A percentile compares a stretch with the other conserved stretches of the same genome.
Evolutionary conservation across 2,329 filamentous ascomycete species (phyloP).

Genomic region (Chaetoscypha palmicola): DNA sequence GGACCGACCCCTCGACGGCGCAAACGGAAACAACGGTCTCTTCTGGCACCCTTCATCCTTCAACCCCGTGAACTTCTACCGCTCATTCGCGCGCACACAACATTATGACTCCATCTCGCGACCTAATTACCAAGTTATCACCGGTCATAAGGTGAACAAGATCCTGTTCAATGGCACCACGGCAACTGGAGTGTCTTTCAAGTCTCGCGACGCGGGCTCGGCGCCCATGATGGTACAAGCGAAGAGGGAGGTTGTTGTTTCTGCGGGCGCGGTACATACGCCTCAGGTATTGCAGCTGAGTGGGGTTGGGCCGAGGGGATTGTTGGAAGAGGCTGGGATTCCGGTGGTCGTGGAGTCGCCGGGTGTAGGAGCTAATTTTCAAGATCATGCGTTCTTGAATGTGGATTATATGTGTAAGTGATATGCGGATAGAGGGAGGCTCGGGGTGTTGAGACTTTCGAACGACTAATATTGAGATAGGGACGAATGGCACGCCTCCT

Average conservation of each 20-base stretch:
- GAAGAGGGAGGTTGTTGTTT: constrained; percentile 38
- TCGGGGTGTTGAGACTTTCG: no score
- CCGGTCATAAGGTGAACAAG: not conserved
- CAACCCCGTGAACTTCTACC: not conserved
- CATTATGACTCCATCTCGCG: constrained; percentile 1
- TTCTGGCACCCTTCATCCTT: not conserved
- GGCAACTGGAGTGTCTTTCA: not conserved
- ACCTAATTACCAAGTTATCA: constrained; percentile 1
- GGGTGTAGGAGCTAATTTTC: constrained; percentile 53
- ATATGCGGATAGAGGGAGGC: not conserved
- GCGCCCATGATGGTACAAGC: not conserved
- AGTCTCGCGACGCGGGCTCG: not conserved
- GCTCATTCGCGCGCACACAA: constrained; percentile 2
- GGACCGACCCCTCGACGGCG: not conserved
- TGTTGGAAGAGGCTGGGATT: constrained; percentile 38
- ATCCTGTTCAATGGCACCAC: not conserved
- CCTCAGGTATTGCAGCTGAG: constrained; percentile 40
- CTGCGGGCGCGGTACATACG: constrained; percentile 39
- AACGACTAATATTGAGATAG: not conserved
- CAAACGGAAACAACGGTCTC: not conserved
- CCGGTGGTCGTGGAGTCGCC: constrained; percentile 47
- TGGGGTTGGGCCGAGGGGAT: constrained; percentile 35
- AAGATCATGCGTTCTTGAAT: constrained; percentile 36
- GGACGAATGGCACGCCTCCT: not conserved
- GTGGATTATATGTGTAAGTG: not conserved